Evolutionary conservation across 495 filamentous ascomycete species (phyloP).

Genomic region (Staphylotrichum longicolle): DNA sequence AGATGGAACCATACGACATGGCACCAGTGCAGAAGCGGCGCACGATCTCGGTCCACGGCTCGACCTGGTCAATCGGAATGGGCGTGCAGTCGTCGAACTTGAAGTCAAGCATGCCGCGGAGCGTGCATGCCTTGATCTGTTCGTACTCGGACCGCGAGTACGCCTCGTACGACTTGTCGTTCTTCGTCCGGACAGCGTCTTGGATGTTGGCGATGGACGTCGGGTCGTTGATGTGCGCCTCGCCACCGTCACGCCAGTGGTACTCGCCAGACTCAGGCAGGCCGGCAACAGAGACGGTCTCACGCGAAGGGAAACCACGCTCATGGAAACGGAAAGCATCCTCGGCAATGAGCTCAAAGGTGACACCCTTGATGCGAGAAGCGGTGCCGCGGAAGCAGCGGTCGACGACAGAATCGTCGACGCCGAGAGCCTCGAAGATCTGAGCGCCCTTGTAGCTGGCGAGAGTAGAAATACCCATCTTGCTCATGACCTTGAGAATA

Average conservation of each 20-base stretch:
- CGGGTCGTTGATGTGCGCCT: conserved; percentile 97
- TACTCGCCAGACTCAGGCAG: conserved; percentile 96
- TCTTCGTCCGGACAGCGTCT: conserved; percentile 96
- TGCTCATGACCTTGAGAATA: conserved; percentile 99
- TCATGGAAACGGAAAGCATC: conserved; percentile 98
- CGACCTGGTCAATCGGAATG: conserved; percentile 95
- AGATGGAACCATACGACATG: conserved; percentile 99
- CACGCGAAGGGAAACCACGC: conserved; percentile 83
- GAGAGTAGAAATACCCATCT: conserved; percentile 99
- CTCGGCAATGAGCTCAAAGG: conserved; percentile 92
- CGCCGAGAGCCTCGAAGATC: conserved; percentile 98
- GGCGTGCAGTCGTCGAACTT: conserved; percentile 85
- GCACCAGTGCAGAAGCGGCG: conserved; percentile 97
- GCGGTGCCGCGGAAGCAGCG: conserved; percentile 96
- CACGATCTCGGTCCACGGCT: conserved; percentile 98
- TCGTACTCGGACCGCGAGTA: conserved; percentile 95
- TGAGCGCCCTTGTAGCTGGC: conserved; percentile 99
- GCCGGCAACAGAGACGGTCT: conserved; percentile 75
- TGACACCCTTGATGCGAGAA: conserved; percentile 92
- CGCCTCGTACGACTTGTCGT: conserved; percentile 99
- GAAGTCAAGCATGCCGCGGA: conserved; percentile 96
- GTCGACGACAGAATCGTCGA: conserved; percentile 94
- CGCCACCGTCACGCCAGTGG: conserved; percentile 98
- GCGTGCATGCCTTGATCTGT: conserved; percentile 96
- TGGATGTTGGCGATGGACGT: conserved; percentile 95